A percentile compares a stretch with the other conserved stretches of the same genome.
Conservation (phyloP, 2,329 filamentous ascomycete genomes). For the Fusarium transvaalense region DNA sequence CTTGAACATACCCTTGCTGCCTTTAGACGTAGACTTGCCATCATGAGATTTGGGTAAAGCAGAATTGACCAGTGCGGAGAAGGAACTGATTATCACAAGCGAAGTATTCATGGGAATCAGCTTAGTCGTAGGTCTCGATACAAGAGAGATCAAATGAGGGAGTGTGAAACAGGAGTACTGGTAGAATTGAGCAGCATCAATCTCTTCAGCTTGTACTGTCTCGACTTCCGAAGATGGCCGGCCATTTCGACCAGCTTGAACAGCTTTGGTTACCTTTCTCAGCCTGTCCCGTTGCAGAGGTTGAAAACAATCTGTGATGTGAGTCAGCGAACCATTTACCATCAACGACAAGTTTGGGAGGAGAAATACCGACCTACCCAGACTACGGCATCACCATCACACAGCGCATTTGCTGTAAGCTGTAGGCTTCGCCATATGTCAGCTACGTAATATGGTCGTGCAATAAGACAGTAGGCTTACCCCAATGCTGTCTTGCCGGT, state of each 20-base stretch:
- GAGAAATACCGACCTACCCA: conserved; percentile 79
- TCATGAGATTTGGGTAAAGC: conserved; percentile 76
- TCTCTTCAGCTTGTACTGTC: conserved; percentile 28
- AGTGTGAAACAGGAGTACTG: conserved; percentile 71
- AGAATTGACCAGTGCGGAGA: conserved; percentile 81
- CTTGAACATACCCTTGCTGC: conserved; percentile 55
- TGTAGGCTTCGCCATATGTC: conserved; percentile 71
- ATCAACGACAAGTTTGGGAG: background rate
- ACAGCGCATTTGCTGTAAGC: conserved; percentile 73
- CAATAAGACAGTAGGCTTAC: conserved; percentile 61
- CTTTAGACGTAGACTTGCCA: conserved; percentile 53
- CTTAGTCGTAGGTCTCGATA: conserved; percentile 73
- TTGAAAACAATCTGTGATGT: conserved; percentile 62
- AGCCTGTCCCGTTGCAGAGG: conserved; percentile 51
- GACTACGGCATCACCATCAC: conserved; percentile 72
- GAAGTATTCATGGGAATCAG: conserved; percentile 73
- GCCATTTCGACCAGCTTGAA: conserved; percentile 21
- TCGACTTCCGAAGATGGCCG: conserved; percentile 17
- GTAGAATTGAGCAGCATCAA: conserved; percentile 53
- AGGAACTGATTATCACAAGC: conserved; percentile 81
- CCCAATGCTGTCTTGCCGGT: conserved; percentile 86
- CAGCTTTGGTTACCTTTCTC: conserved; percentile 42
- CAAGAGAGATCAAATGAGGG: conserved; percentile 79
- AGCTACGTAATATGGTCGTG: conserved; percentile 15
- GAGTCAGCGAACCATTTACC: conserved; percentile 16